Evolutionary conservation across 2,329 filamentous ascomycete species (phyloP).

Genomic region (Nigrospora oryzae): DNA sequence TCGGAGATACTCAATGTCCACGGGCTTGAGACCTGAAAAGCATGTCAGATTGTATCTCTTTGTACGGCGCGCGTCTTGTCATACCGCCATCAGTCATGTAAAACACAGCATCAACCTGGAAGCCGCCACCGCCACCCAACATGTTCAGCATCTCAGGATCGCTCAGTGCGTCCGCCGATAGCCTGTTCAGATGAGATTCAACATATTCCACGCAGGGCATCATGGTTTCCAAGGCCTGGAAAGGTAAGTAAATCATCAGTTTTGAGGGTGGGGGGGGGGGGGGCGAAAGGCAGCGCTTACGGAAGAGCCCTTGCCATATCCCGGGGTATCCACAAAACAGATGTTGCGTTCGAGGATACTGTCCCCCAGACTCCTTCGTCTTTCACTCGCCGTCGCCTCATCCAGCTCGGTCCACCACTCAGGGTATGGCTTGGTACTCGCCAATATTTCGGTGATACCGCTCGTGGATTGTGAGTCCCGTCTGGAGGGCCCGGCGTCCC

Average conservation of each 20-base stretch:
- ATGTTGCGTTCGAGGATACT: conserved; percentile 82
- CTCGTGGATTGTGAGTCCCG: conserved; percentile 21
- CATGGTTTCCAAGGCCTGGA: conserved; percentile 41
- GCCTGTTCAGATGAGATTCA: conserved; percentile 58
- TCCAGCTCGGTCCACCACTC: conserved; percentile 82
- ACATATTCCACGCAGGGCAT: conserved; percentile 62
- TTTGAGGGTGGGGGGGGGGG: too few relatives aligned
- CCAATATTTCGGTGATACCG: conserved; percentile 59
- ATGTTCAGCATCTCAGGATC: conserved; percentile 70
- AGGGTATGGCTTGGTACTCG: conserved; percentile 78
- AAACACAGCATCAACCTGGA: conserved; percentile 76
- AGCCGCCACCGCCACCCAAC: conserved; percentile 72
- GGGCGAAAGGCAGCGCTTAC: conserved; percentile 18
- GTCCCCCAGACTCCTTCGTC: conserved; percentile 66
- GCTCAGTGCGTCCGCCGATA: conserved; percentile 53
- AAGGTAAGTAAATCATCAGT: conserved; percentile 6
- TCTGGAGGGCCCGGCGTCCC: conserved; percentile 7
- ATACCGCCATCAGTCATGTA: conserved; percentile 71
- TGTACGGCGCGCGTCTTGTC: conserved; percentile 13
- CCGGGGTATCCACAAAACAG: conserved; percentile 83
- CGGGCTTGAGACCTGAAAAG: conserved; percentile 43
- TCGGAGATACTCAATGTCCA: conserved; percentile 65
- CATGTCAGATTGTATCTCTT: conserved; percentile 8
- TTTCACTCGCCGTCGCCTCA: conserved; percentile 46
- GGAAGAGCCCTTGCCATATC: conserved; percentile 45